Percentiles rank a stretch among this genome's conserved stretches.
Evolutionary conservation across 352 stramenopile genomes (phyloP).

Genomic region (Globisporangium orthogonon): DNA sequence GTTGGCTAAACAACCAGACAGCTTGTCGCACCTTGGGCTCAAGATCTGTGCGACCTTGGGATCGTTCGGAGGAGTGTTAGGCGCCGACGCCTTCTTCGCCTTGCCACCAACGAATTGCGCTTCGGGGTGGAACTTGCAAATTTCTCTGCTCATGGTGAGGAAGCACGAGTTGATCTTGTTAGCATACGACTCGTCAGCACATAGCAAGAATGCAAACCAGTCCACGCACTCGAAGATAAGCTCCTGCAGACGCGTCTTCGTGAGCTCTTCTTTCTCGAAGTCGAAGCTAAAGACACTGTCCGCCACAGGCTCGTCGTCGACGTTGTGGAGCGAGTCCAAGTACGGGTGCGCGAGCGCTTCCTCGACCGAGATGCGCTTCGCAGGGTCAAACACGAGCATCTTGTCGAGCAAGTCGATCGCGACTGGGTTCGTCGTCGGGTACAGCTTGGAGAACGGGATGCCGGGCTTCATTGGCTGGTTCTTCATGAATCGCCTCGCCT

Average conservation of each 20-base stretch:
- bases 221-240: constrained; percentile 80
- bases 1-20: neutral
- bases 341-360: constrained; percentile 90
- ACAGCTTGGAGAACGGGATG: constrained; percentile 66
- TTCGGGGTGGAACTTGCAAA: constrained; percentile 31
- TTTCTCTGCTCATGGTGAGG: neutral
- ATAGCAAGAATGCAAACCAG: neutral
- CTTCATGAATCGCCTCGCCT: constrained; percentile 82
- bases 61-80: constrained; percentile 12
- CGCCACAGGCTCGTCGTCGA: constrained; percentile 88
- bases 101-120: constrained; percentile 17
- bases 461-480: constrained; percentile 69
- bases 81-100: neutral
- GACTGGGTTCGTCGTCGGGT: constrained; percentile 54
- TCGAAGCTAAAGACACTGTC: constrained; percentile 81
- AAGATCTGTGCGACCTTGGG: constrained; percentile 37
- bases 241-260: constrained; percentile 74
- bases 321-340: constrained; percentile 88
- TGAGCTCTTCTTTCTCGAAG: constrained; percentile 85
- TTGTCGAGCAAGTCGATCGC: constrained; percentile 81
- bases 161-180: neutral
- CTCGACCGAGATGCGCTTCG: constrained; percentile 89
- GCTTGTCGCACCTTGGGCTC: constrained; percentile 34
- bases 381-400: constrained; percentile 86
- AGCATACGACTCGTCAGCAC: neutral